phyloP scores from a whole-genome alignment of 495 filamentous ascomycete genomes.

The Trichocladium antarcticum region DNA sequence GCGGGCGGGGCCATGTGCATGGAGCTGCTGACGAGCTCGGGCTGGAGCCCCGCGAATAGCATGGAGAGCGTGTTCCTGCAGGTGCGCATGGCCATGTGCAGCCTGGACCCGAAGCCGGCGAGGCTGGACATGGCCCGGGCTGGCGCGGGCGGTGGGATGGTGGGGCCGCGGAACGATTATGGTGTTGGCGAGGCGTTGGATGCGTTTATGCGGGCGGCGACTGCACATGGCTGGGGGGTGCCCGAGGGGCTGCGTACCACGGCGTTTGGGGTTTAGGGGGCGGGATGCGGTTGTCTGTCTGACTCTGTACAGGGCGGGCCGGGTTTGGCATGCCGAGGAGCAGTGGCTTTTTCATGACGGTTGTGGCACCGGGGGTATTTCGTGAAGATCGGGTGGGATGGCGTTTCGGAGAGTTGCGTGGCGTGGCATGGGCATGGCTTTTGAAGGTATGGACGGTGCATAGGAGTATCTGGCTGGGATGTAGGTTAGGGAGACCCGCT shows the following conservation, averaged over 20 bases:
- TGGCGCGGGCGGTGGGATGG: no score
- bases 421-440: no score
- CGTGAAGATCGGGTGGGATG: no score
- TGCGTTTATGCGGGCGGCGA: conserved; percentile 59
- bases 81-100: conserved; percentile 66
- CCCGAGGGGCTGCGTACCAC: conserved; percentile 33
- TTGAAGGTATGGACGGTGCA: no score
- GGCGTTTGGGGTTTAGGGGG: conserved; percentile 9
- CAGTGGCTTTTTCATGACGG: no score
- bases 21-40: conserved; percentile 76
- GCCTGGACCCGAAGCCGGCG: conserved; percentile 58
- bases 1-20: conserved; percentile 83
- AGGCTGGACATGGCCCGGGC: conserved; percentile 41
- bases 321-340: no score
- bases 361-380: no score
- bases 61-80: conserved; percentile 78
- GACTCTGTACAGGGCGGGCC: no score
- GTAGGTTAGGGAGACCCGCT: no score
- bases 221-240: conserved; percentile 53
- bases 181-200: conserved; percentile 56
- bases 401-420: no score
- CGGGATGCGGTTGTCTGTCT: background rate
- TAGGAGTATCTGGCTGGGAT: no score
- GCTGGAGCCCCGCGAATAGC: conserved; percentile 62
- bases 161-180: conserved; percentile 41